Evolutionary conservation across 2,329 filamentous ascomycete species (phyloP).

Genomic region (Fusarium acutatum): DNA sequence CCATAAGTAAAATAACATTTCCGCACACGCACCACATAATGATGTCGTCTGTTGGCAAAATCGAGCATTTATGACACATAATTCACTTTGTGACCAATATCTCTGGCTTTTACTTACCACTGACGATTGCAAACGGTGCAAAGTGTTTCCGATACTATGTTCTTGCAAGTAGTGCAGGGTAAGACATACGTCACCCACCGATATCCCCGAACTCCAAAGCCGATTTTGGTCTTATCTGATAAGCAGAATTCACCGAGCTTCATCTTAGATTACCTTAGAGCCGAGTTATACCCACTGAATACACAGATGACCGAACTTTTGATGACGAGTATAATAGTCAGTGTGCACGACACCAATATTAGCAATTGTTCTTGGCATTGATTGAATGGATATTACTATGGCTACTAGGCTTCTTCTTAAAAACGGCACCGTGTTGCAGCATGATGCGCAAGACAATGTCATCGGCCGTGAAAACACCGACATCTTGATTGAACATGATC

Average conservation of each 20-base stretch:
- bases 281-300: background rate
- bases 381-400: background rate
- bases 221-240: background rate
- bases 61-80: fast-evolving
- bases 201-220: background rate
- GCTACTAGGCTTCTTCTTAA: fast-evolving
- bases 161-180: background rate
- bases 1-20: no score
- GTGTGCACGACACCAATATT: fast-evolving
- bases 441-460: background rate
- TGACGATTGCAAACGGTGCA: background rate
- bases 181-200: background rate
- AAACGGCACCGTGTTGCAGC: background rate
- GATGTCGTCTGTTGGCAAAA: background rate
- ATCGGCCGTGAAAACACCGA: background rate
- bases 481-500: background rate
- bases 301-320: background rate
- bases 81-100: background rate
- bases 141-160: background rate
- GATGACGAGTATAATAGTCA: background rate
- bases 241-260: background rate
- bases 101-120: background rate
- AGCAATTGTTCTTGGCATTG: background rate
- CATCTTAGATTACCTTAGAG: background rate
- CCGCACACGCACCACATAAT: background rate